These are phyloP conservation scores for Malassezia sp. DNA, from an alignment of 1,284 basidiomycete species.

Conservation along the genomic window DNA sequence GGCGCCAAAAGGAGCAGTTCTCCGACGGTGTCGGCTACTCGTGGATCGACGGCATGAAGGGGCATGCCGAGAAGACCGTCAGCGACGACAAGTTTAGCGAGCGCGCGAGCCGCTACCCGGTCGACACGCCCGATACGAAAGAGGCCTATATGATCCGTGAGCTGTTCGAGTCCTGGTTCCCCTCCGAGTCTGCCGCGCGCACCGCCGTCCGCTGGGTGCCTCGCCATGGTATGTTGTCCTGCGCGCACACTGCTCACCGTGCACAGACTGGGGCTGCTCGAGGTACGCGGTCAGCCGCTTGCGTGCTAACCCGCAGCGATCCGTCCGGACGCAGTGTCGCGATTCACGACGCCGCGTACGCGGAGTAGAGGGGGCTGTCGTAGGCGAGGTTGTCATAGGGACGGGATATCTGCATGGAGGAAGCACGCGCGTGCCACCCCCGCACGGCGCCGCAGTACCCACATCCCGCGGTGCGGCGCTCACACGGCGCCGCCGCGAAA, in stretches of 20 bases:
- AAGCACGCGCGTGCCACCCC: too few relatives aligned
- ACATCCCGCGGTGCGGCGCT: too few relatives aligned
- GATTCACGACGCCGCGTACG: constrained; percentile 87
- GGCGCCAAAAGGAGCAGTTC: constrained; percentile 99
- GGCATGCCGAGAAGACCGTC: constrained; percentile 63
- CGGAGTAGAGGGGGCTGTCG: neutral
- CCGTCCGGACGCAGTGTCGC: constrained; percentile 88
- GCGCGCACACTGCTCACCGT: too few relatives aligned
- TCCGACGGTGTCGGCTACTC: constrained; percentile 98
- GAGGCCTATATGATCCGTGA: constrained; percentile 93
- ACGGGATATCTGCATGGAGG: too few relatives aligned
- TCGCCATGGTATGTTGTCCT: too few relatives aligned
- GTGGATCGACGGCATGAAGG: constrained; percentile 99
- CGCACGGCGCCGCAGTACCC: too few relatives aligned
- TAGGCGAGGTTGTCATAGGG: too few relatives aligned
- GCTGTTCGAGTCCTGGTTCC: constrained; percentile 68
- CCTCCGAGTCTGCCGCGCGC: constrained; percentile 67
- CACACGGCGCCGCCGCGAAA: too few relatives aligned
- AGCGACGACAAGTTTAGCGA: constrained; percentile 72
- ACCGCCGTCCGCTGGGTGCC: constrained; percentile 61
- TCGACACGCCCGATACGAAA: constrained; percentile 84
- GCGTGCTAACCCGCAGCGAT: constrained; percentile 52
- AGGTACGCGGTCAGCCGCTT: neutral
- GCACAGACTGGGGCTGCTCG: constrained; percentile 93
- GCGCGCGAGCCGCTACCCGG: constrained; percentile 64